Conservation (phyloP, 805 yeast genomes). For the Pichia rugopelliculosa region DNA sequence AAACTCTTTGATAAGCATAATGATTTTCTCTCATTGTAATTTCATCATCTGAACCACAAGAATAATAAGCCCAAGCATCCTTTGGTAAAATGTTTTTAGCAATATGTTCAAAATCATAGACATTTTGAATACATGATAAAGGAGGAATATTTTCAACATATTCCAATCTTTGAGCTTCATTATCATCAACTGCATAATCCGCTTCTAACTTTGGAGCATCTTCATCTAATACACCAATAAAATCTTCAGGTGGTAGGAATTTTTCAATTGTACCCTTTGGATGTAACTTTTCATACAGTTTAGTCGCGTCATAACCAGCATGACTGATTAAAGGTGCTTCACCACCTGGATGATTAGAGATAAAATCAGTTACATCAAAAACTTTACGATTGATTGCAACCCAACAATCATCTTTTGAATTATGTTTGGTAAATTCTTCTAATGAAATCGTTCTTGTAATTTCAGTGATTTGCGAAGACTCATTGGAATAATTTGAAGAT, state of each 20-base stretch:
- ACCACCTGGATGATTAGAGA: slow-evolving; percentile 49
- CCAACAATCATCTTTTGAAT: slow-evolving; percentile 65
- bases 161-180: slow-evolving; percentile 37
- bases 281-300: slow-evolving; percentile 82
- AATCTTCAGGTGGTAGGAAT: slow-evolving; percentile 50
- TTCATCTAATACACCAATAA: slow-evolving; percentile 44
- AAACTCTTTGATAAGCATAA: slow-evolving; percentile 77
- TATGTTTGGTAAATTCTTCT: slow-evolving; percentile 46
- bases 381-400: slow-evolving; percentile 72
- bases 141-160: slow-evolving; percentile 54
- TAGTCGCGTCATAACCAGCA: slow-evolving; percentile 50
- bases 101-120: slow-evolving; percentile 80
- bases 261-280: slow-evolving; percentile 78
- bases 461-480: background rate
- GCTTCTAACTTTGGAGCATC: slow-evolving; percentile 29
- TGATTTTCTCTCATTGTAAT: slow-evolving; percentile 86
- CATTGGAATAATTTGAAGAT: slow-evolving; percentile 4
- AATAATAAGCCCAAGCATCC: slow-evolving; percentile 88
- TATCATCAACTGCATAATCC: slow-evolving; percentile 26
- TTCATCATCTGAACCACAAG: slow-evolving; percentile 91
- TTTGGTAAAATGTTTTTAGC: slow-evolving; percentile 73
- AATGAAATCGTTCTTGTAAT: slow-evolving; percentile 19
- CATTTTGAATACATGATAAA: slow-evolving; percentile 59
- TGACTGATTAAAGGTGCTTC: slow-evolving; percentile 32
- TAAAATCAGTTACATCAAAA: slow-evolving; percentile 64